Evolutionary conservation across 2,329 filamentous ascomycete genomes (phyloP), one percentile per base, ranked within the genome.

Genomic region (Colletotrichum camelliae): DNA sequence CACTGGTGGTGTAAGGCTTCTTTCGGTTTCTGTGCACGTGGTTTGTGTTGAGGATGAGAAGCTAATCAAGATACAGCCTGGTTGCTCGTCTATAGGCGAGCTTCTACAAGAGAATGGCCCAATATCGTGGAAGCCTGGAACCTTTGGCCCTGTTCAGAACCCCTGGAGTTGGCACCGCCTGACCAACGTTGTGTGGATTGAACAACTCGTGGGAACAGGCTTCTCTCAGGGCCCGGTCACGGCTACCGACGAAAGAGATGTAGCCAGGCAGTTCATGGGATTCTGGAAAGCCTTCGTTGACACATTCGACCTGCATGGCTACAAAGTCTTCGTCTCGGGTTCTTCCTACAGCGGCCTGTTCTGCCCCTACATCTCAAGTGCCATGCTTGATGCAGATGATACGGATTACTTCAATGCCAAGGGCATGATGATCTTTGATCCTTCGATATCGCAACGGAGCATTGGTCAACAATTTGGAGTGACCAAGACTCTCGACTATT

Each of bases 281-380:
- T 96, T 95, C 85, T 96, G 92, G 89, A 92, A 93, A 85, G 95
- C 95, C 84, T 96, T 95, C 79, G 85, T 95, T 74, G 87, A 94
- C 55, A 92, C 91, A 0, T 96, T 95, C 78, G 87, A 84, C 18
- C 86, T 95, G 79, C 88, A 94, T 16, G 89, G 89, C 21, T 91
- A 90, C 79, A 94, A 94, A 77, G 89, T 95, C 16, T 96, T 93
- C 83, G 90, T 97, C 74, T 89, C 93, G 0, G 95, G 94, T 8
- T 94, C 95, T 83, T 93, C 89, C 1, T 95, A 94, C 79, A 93
- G 91, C 1, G 94, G 94, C 9, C 84, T 87, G 79, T 93, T 92
- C 79, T 90, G 93, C 2, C 93, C 94, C 0, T 95, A 95, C 81
- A 93, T 96, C 76, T 91, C 93, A 1, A 90, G 92, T 79, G 92